Base-by-base conservation (phyloP, 352 stramenopile genomes). In the Phytophthora foliorum region DNA sequence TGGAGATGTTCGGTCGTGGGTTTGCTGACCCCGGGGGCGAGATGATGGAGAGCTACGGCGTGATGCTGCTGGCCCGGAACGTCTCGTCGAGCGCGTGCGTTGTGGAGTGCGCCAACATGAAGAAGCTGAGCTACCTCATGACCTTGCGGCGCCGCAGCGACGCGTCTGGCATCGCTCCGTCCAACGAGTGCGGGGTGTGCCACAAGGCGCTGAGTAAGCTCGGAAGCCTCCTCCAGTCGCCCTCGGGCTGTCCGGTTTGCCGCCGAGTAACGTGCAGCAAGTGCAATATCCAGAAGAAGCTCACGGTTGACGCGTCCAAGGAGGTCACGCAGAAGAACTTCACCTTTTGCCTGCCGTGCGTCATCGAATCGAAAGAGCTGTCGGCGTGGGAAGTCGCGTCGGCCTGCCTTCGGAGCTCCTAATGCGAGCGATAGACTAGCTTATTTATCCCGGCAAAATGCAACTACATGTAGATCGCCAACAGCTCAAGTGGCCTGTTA, bases 71-170 rank as follows among this genome's bases (percentile, higher is more conserved):
- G 4, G 69, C 80, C 14, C 61, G 64, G 16, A 79, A 81, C 38
- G 66, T 89, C 10, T 48, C 74, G 31, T 66, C 59, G 1, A 65
- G 54, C 42, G 67, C 70, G 13, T 21, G 53, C 21, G 22, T 81
- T 19, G 74, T 82, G 5, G 77, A 90, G 38, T 90, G 77, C 52
- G 66, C 75, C 10, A 75, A 83, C 46, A 77, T 85, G 57, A 90
- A 88, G 64, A 91, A 91, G 45, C 65, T 91, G n/a, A 78, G 69
- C 22, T 89, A 81, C 63, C 69, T 91, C 38, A 84, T 89, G 73
- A 57, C 61, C 13, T 34, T 39, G 3, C 69, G 69, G 4, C 60
- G 55, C 9, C 63, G 63, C 17, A 68, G 48, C 57, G 57, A 80
- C 38, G 36, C 60, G 44, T 58, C 50, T n/a, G 52, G 57, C 3